Conservation (phyloP, 805 yeast genomes). For the Debaryomyces maramus region DNA sequence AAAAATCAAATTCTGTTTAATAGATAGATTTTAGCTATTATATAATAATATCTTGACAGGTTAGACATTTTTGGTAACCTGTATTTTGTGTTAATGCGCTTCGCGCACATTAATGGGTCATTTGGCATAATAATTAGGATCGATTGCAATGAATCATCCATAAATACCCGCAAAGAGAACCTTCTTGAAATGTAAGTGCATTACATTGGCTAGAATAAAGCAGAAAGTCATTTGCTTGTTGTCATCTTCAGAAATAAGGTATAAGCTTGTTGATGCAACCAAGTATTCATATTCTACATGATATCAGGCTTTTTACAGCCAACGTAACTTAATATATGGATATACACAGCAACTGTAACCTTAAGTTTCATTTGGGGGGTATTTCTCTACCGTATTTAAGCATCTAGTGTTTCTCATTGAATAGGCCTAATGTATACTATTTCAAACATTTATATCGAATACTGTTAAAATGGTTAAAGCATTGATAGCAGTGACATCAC, state of each 20-base stretch:
- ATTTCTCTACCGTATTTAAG: not conserved
- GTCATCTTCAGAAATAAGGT: not conserved
- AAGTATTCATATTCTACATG: not conserved
- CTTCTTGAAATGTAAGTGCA: not conserved
- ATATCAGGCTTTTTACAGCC: not conserved
- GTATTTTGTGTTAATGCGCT: not conserved
- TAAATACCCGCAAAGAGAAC: not conserved
- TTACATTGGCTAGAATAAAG: not conserved
- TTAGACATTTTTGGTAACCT: too few relatives aligned
- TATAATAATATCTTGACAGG: too few relatives aligned
- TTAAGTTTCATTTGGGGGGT: not conserved
- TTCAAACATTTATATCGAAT: not conserved
- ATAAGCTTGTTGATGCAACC: not conserved
- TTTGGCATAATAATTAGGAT: not conserved
- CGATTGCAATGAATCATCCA: not conserved
- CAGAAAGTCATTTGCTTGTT: not conserved
- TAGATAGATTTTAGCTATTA: too few relatives aligned
- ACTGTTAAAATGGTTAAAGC: constrained; percentile 24
- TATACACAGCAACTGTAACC: not conserved
- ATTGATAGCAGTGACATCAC: constrained; percentile 38
- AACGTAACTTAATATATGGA: not conserved
- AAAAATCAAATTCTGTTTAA: too few relatives aligned
- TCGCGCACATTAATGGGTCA: not conserved
- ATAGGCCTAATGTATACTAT: not conserved
- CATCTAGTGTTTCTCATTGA: not conserved